A percentile compares a stretch with the other conserved stretches of the same genome.
These are phyloP conservation scores for Suillus tomentosus DNA, from an alignment of 768 basidiomycete genomes.

Conservation along the genomic window DNA sequence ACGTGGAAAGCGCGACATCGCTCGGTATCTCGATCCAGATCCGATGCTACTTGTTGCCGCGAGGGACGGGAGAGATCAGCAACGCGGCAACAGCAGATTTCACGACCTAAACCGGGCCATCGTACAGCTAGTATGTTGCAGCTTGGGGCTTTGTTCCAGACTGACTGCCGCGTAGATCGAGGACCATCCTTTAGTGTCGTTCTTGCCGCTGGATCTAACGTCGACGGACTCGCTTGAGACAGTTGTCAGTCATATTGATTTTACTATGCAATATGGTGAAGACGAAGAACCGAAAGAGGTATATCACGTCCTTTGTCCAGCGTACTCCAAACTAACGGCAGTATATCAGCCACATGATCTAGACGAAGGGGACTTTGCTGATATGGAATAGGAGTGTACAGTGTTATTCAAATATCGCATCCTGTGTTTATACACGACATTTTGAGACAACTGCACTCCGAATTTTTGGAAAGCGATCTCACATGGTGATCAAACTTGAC, in stretches of 20 bases:
- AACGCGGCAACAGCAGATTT: conserved; percentile 77
- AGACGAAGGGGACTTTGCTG: conserved; percentile 90
- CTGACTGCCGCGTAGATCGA: conserved; percentile 68
- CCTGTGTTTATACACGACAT: neutral
- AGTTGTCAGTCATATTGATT: conserved; percentile 94
- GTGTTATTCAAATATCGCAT: neutral
- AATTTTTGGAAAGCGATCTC: neutral
- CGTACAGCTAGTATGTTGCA: conserved; percentile 77
- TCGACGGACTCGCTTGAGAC: conserved; percentile 87
- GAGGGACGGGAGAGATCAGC: conserved; percentile 46
- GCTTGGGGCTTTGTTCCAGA: neutral
- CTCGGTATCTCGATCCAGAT: conserved; percentile 96
- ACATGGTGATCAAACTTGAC: neutral
- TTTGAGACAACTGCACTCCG: neutral
- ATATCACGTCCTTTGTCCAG: conserved; percentile 21
- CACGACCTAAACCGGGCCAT: conserved; percentile 94
- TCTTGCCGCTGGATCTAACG: conserved; percentile 91
- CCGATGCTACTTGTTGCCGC: conserved; percentile 78
- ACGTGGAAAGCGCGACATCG: conserved; percentile 76
- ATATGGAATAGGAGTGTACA: conserved; percentile 51
- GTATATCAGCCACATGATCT: conserved; percentile 77
- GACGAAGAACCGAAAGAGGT: conserved; percentile 97
- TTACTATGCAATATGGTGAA: conserved; percentile 98
- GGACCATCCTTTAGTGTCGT: conserved; percentile 96
- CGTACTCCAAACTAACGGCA: conserved; percentile 18